Percentiles rank a stretch among this genome's conserved stretches.
Evolutionary conservation across 192 early-diverging fungal genomes (phyloP).

Genomic region (Mortierella antarctica): DNA sequence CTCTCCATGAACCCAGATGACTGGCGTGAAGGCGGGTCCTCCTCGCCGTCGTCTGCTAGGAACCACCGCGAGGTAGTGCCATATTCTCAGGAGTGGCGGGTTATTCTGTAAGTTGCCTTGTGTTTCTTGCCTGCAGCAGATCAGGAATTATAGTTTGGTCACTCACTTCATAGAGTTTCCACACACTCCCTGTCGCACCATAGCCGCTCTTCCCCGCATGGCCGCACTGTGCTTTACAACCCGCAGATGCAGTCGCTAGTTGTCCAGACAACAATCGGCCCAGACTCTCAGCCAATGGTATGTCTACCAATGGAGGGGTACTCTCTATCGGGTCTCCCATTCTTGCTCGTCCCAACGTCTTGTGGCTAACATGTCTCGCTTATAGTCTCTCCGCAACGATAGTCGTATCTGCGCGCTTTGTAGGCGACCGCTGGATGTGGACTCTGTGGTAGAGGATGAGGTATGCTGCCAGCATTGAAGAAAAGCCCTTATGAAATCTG

Average conservation of each 20-base stretch:
- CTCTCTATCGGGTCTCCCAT: background rate
- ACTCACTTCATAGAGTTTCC: background rate
- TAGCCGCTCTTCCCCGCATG: constrained; percentile 42
- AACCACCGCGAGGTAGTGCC: constrained; percentile 60
- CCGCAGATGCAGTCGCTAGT: constrained; percentile 62
- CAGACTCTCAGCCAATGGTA: constrained; percentile 33
- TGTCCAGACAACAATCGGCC: constrained; percentile 54
- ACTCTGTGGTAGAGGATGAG: constrained; percentile 6
- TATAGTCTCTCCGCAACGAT: constrained; percentile 25
- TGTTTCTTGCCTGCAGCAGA: background rate
- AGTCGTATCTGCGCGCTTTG: constrained; percentile 48
- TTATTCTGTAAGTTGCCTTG: constrained; percentile 60
- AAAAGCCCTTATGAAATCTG: background rate
- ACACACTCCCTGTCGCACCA: background rate
- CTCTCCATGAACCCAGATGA: constrained; percentile 22
- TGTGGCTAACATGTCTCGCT: background rate
- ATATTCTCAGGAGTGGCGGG: constrained; percentile 65
- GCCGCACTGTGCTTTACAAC: constrained; percentile 77
- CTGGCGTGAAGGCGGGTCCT: constrained; percentile 14
- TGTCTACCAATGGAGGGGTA: background rate
- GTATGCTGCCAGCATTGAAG: background rate
- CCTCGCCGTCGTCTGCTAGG: constrained; percentile 3
- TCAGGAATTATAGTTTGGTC: background rate
- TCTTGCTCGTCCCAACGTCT: background rate
- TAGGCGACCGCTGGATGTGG: constrained; percentile 50